Conservation (phyloP, 208 protist species). For the Acanthamoeba culbertsoni region DNA sequence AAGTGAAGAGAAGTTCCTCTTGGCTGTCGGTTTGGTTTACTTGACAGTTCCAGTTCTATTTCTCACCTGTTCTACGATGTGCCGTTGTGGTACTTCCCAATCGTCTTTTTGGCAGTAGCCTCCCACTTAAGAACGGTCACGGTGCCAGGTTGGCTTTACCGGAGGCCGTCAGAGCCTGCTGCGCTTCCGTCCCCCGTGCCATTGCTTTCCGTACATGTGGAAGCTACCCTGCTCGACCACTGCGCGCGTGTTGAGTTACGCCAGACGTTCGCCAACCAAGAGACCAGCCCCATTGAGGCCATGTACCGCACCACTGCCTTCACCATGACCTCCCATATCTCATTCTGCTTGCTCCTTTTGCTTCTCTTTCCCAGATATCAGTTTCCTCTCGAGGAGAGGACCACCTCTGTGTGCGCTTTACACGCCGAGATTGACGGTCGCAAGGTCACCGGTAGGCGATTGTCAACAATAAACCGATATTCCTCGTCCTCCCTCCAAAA, state of each 20-base stretch:
- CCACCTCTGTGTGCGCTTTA: constrained; percentile 78
- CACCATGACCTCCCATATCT: no score
- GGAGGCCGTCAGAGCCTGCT: neutral
- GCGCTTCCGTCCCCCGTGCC: neutral
- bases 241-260: neutral
- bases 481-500: no score
- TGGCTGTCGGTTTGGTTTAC: no score
- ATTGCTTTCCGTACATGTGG: neutral
- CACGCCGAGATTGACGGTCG: constrained; percentile 79
- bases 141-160: neutral
- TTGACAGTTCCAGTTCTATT: no score
- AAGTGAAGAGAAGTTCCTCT: no score
- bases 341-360: no score
- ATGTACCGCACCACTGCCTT: no score
- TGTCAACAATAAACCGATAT: no score
- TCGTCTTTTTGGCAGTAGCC: no score
- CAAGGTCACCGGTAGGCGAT: constrained; percentile 73
- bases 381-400: constrained; percentile 82
- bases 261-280: constrained; percentile 30
- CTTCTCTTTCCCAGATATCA: constrained; percentile 64
- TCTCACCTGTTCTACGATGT: no score
- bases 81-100: no score
- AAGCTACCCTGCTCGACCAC: neutral
- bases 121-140: neutral
- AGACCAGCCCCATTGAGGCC: constrained; percentile 19